These are phyloP conservation scores for Fraxinus nigra DNA, from an alignment of 305 asterid genomes.

Conservation along the genomic window DNA sequence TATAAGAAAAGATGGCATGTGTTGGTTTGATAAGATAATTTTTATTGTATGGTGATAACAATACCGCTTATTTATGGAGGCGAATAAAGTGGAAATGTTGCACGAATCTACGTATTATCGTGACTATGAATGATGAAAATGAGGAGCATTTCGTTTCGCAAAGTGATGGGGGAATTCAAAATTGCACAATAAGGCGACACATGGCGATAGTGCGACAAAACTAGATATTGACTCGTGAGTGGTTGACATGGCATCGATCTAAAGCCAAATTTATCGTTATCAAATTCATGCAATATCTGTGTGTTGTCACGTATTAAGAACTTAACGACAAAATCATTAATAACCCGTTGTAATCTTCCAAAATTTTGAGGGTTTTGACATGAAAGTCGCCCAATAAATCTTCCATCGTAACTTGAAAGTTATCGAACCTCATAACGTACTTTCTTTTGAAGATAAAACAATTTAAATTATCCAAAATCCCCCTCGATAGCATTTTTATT, in stretches of 20 bases:
- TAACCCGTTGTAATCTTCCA: background rate
- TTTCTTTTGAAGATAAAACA: background rate
- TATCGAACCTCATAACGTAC: background rate
- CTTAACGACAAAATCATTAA: background rate
- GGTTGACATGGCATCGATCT: background rate
- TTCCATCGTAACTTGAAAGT: background rate
- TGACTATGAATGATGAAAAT: background rate
- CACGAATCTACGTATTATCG: background rate
- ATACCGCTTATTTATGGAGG: background rate
- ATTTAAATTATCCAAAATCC: background rate
- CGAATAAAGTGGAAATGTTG: background rate
- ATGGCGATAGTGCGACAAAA: background rate
- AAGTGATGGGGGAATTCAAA: background rate
- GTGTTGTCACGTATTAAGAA: background rate
- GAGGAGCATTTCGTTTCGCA: background rate
- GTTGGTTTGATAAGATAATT: background rate
- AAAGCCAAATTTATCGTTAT: background rate
- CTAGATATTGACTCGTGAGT: background rate
- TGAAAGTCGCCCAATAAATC: background rate
- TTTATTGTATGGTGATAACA: background rate
- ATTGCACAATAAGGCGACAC: background rate
- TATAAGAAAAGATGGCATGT: background rate
- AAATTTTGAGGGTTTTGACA: background rate
- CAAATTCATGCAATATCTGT: background rate
- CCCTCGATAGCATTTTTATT: background rate